Evolutionary conservation across 176 grass and related monocot genomes (phyloP).

Genomic region (Aegilops bicornis): DNA sequence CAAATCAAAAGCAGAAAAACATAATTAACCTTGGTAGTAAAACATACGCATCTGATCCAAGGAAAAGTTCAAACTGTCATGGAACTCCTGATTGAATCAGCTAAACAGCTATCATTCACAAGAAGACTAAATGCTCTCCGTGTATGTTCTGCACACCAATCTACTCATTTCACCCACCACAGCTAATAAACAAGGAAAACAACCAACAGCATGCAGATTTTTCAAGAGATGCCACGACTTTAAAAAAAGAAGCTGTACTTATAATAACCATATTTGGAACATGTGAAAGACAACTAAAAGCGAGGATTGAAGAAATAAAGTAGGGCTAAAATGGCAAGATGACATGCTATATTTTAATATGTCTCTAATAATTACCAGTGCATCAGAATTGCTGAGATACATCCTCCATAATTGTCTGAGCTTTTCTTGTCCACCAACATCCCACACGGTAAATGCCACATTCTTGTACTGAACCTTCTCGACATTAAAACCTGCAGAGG

Average conservation of each 20-base stretch:
- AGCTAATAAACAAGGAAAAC: background rate
- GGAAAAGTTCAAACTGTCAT: background rate
- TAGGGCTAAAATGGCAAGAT: background rate
- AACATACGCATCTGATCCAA: slow-evolving; percentile 3
- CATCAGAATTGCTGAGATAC: slow-evolving; percentile 92
- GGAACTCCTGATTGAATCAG: background rate
- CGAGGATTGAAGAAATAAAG: slow-evolving; percentile 1
- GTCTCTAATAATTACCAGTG: slow-evolving; percentile 56
- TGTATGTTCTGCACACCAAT: background rate
- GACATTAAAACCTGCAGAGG: slow-evolving; percentile 76
- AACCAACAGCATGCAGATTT: background rate
- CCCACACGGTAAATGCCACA: slow-evolving; percentile 90
- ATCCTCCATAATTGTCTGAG: slow-evolving; percentile 83
- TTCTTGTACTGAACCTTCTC: slow-evolving; percentile 98
- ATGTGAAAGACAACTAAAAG: background rate
- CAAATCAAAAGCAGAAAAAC: slow-evolving; percentile 30
- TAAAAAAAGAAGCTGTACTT: background rate
- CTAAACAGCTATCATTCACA: background rate
- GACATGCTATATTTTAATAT: slow-evolving; percentile 5
- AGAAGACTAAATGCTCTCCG: background rate
- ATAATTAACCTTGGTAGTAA: background rate
- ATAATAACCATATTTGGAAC: background rate
- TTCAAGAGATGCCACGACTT: background rate
- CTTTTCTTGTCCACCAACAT: slow-evolving; percentile 96
- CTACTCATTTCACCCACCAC: background rate